A percentile compares a stretch with the other conserved stretches of the same genome.
Evolutionary conservation across 2,329 filamentous ascomycete genomes (phyloP).

Genomic region (Trichophyton benhamiae): DNA sequence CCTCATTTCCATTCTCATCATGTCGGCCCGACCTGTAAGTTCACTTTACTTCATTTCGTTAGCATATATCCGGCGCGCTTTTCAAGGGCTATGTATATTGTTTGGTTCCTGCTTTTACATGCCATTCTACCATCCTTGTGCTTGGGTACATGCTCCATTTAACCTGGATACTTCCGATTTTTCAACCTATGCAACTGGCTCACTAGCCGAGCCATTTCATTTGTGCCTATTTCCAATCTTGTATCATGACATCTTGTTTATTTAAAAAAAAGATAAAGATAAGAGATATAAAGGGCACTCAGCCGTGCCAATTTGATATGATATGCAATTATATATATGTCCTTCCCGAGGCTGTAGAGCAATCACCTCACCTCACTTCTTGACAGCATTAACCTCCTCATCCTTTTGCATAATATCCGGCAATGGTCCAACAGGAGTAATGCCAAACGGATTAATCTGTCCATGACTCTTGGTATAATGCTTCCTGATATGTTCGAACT

Average conservation of each 20-base stretch:
- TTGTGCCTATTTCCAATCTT: neutral
- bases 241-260: neutral
- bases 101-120: neutral
- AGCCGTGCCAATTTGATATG: neutral
- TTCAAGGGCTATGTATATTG: neutral
- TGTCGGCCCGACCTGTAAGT: neutral
- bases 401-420: slow-evolving; percentile 68
- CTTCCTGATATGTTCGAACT: slow-evolving; percentile 92
- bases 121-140: no score
- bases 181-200: neutral
- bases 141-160: neutral
- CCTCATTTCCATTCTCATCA: neutral
- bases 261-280: neutral
- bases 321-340: neutral
- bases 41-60: neutral
- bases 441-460: slow-evolving; percentile 54
- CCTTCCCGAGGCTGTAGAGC: neutral
- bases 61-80: slow-evolving; percentile 2
- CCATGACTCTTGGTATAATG: slow-evolving; percentile 55
- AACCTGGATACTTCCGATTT: neutral
- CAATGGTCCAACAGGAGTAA: slow-evolving; percentile 74
- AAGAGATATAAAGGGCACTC: slow-evolving; percentile 1
- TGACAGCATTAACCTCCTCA: slow-evolving; percentile 53
- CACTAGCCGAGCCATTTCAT: neutral
- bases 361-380: neutral